Evolutionary conservation across 208 protist genomes (phyloP), one percentile per base, ranked within the genome.

Genomic region (Trypanosoma congolense): DNA sequence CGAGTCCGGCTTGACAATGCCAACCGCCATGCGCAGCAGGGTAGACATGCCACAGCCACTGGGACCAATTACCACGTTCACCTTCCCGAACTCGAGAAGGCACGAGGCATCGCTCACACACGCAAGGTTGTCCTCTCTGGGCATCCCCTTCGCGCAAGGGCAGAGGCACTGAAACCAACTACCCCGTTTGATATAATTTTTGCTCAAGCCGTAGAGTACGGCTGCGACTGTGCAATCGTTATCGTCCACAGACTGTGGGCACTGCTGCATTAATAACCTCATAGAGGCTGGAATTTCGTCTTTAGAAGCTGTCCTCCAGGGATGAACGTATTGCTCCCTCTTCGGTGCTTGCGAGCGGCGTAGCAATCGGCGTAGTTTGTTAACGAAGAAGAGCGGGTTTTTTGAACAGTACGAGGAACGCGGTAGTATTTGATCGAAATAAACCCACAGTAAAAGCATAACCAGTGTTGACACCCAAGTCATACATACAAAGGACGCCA

Each of bases 41-140:
- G 87, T 92, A 5, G 82, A 80, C 74, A 92, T 95, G 47, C 83
- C 87, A 16, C 80, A 80, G 19, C 87, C 87, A 66, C 91, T 94
- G n/a, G 81, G 76, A 19, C 87, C 87, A 18, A 93, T 74, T 55
- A 96, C 71, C 54, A 86, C 75, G 49, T 73, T 81, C 44, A 89
- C 65, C 57, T 89, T 78, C 33, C 86, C 89, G 33, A 67, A 61
- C 9, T 75, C 51, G 65, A 96, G 75, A 16, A 61, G 49, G 36
- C 90, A 87, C 26, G 71, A 80, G 22, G 92, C 76, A 45, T 77
- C 71, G 42, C 83, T 62, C 38, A 95, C 67, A 31, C 78, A 81
- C 12, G 73, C 65, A 16, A 67, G 56, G 48, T 66, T 61, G 65
- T 85, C 81, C 10, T 71, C 76, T 1, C 58, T 35, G 52, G 74